phyloP scores from a whole-genome alignment of 306 rosid genomes.

The Dryas octopetala region DNA sequence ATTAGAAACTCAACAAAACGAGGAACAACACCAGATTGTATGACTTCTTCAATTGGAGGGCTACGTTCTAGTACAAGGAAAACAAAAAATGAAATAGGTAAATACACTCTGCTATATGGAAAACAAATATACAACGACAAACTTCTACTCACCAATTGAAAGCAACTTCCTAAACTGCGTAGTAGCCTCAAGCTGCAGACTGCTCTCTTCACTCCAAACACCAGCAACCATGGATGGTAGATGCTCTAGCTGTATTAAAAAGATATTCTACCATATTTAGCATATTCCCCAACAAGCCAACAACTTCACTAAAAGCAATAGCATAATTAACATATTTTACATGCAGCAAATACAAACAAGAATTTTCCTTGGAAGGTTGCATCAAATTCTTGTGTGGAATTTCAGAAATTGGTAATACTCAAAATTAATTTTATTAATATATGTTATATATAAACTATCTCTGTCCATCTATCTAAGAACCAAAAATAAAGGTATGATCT shows the following conservation, averaged over 20 bases:
- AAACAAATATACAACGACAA: not conserved
- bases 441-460: not conserved
- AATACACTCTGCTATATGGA: not conserved
- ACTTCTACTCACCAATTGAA: slow-evolving; percentile 68
- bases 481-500: not conserved
- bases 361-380: not conserved
- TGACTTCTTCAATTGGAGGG: slow-evolving; percentile 94
- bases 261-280: not conserved
- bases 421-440: not conserved
- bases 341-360: not conserved
- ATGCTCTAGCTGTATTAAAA: slow-evolving; percentile 75
- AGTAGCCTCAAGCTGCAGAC: slow-evolving; percentile 83
- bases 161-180: slow-evolving; percentile 95
- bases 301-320: not conserved
- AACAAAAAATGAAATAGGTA: not conserved
- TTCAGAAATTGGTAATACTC: not conserved
- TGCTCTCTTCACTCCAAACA: slow-evolving; percentile 76
- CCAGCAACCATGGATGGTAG: slow-evolving; percentile 92
- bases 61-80: slow-evolving; percentile 56
- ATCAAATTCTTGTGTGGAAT: not conserved
- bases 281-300: not conserved
- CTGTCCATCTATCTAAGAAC: not conserved
- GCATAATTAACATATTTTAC: not conserved
- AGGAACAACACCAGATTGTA: slow-evolving; percentile 87
- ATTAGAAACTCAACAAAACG: slow-evolving; percentile 81